phyloP scores from a whole-genome alignment of 1,284 basidiomycete species.

The Xerocomus amazonicus region DNA sequence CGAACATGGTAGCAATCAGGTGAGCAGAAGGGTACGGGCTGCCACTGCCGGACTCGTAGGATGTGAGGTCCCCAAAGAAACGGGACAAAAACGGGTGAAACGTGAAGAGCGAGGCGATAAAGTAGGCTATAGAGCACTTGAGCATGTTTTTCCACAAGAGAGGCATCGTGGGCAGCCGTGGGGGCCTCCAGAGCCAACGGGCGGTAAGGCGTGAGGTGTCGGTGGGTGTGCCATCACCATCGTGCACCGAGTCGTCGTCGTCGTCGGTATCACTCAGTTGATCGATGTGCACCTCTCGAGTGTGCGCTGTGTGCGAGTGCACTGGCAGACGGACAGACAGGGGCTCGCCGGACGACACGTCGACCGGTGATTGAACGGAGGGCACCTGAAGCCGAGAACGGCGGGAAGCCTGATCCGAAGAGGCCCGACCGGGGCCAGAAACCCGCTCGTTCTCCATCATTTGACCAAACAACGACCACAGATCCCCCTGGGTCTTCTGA shows the following conservation, averaged over 20 bases:
- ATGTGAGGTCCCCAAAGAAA: constrained; percentile 60
- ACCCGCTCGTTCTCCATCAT: constrained; percentile 64
- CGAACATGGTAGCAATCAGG: constrained; percentile 87
- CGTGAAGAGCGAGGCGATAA: constrained; percentile 89
- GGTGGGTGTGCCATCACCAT: neutral
- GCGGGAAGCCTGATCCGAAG: constrained; percentile 1
- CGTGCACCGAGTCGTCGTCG: neutral
- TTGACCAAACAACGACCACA: constrained; percentile 69
- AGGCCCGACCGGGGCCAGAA: constrained; percentile 18
- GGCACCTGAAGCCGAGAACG: neutral
- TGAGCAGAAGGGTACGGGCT: constrained; percentile 74
- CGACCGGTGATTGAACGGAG: constrained; percentile 11
- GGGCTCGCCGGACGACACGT: constrained; percentile 12
- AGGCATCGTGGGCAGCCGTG: constrained; percentile 40
- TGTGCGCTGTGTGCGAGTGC: no score
- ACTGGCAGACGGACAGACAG: neutral
- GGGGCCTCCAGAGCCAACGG: neutral
- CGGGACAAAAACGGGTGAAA: constrained; percentile 72
- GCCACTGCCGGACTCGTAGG: constrained; percentile 40
- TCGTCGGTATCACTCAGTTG: neutral
- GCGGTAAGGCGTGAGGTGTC: neutral
- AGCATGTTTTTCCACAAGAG: constrained; percentile 69
- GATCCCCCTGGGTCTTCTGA: no score
- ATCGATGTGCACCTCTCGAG: neutral
- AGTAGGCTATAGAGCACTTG: constrained; percentile 91